Conservation (phyloP, 2,329 filamentous ascomycete species). For the Dothistroma pini region DNA sequence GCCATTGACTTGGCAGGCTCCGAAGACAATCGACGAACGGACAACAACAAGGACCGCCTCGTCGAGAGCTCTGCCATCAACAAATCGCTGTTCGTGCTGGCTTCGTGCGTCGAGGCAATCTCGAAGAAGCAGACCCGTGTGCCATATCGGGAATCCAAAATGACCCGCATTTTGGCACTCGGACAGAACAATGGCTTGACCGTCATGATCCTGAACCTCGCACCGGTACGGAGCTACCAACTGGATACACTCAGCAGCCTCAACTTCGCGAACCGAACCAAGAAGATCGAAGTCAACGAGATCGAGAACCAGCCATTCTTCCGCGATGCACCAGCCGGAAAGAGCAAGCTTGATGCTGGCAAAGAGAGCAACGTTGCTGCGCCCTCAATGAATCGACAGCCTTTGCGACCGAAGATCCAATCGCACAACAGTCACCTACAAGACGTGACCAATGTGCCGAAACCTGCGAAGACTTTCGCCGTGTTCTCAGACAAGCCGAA, state of each 20-base stretch:
- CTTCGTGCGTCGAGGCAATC: slow-evolving; percentile 94
- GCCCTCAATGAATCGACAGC: slow-evolving; percentile 59
- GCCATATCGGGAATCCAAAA: slow-evolving; percentile 92
- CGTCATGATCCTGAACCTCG: slow-evolving; percentile 93
- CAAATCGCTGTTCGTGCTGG: slow-evolving; percentile 91
- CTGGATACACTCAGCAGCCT: slow-evolving; percentile 89
- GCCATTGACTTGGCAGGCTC: slow-evolving; percentile 94
- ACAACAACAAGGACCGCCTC: slow-evolving; percentile 87
- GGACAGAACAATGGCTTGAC: slow-evolving; percentile 95
- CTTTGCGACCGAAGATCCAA: slow-evolving; percentile 71
- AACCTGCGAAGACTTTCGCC: slow-evolving; percentile 77
- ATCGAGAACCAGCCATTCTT: slow-evolving; percentile 94
- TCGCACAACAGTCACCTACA: slow-evolving; percentile 63
- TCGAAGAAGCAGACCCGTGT: slow-evolving; percentile 71
- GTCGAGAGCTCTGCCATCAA: slow-evolving; percentile 98
- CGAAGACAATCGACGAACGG: slow-evolving; percentile 90
- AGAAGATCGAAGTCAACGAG: slow-evolving; percentile 93
- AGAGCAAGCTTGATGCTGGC: slow-evolving; percentile 36
- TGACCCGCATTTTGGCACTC: slow-evolving; percentile 88
- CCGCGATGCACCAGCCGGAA: slow-evolving; percentile 31
- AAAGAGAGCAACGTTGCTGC: slow-evolving; percentile 37
- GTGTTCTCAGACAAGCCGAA: slow-evolving; percentile 77
- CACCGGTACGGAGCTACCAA: slow-evolving; percentile 87
- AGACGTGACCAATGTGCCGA: slow-evolving; percentile 53
- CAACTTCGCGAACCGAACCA: slow-evolving; percentile 91